A percentile compares a stretch with the other conserved stretches of the same genome.
phyloP scores from a whole-genome alignment of 2,329 filamentous ascomycete genomes.

The Xylariaceae sp. region DNA sequence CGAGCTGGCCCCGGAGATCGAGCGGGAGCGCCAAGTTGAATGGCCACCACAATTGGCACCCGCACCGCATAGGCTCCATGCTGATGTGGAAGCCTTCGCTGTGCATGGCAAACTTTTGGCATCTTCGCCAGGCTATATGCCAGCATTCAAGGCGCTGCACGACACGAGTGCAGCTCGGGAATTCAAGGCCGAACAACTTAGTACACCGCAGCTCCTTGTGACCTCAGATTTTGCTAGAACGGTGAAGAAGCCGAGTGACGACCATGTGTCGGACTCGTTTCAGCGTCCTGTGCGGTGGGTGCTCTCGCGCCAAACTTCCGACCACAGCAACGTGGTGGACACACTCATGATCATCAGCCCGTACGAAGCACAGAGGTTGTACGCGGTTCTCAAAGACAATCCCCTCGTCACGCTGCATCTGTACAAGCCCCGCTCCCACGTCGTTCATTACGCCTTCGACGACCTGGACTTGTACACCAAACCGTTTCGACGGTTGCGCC shows the following conservation, averaged over 20 bases:
- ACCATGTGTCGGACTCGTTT: slow-evolving; percentile 3
- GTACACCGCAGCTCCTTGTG: slow-evolving; percentile 5
- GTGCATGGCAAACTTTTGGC: slow-evolving; percentile 1
- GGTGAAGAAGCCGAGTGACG: not conserved
- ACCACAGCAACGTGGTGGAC: not conserved
- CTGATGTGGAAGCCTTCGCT: slow-evolving; percentile 1
- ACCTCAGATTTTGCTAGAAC: slow-evolving; percentile 13
- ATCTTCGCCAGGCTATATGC: slow-evolving; percentile 10
- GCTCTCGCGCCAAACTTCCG: not conserved
- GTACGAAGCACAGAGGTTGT: slow-evolving; percentile 7
- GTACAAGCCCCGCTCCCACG: slow-evolving; percentile 12
- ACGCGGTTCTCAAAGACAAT: not conserved
- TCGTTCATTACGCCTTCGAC: slow-evolving; percentile 5
- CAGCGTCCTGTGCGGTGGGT: slow-evolving; percentile 16
- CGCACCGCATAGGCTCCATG: slow-evolving; percentile 7
- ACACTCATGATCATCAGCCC: slow-evolving; percentile 15
- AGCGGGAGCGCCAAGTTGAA: slow-evolving; percentile 13
- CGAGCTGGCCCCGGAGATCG: slow-evolving; percentile 16
- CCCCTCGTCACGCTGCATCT: slow-evolving; percentile 9
- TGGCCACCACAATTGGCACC: slow-evolving; percentile 6
- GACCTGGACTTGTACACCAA: slow-evolving; percentile 11
- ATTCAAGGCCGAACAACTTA: not conserved
- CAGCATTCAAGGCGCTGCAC: slow-evolving; percentile 5
- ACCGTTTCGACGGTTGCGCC: not conserved
- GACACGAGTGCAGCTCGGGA: slow-evolving; percentile 2